Conservation (phyloP, 306 rosid genomes). For the Prunus mongolica region DNA sequence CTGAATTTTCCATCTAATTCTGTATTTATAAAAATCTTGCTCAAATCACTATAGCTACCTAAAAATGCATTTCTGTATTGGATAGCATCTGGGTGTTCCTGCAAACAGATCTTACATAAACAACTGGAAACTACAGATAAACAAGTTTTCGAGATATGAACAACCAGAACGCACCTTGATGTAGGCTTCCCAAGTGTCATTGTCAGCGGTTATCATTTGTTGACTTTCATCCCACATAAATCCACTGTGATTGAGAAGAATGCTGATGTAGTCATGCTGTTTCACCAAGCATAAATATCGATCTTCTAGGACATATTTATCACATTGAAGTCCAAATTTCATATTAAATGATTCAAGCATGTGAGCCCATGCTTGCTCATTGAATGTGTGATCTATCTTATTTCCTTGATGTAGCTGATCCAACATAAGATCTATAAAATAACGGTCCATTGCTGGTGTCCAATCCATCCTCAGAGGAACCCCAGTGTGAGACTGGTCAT, state of each 20-base stretch:
- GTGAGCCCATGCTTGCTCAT: slow-evolving; percentile 57
- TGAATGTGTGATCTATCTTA: slow-evolving; percentile 35
- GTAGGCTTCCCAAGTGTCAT: slow-evolving; percentile 59
- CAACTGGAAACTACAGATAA: neutral
- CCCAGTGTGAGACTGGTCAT: slow-evolving; percentile 10
- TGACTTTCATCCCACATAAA: slow-evolving; percentile 64
- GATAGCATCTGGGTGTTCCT: slow-evolving; percentile 59
- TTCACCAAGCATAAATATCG: slow-evolving; percentile 56
- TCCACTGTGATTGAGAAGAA: slow-evolving; percentile 45
- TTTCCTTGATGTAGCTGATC: slow-evolving; percentile 51
- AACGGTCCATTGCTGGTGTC: slow-evolving; percentile 47
- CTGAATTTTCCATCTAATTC: slow-evolving; percentile 27
- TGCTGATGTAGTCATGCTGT: slow-evolving; percentile 39
- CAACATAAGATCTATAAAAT: slow-evolving; percentile 54
- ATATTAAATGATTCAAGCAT: slow-evolving; percentile 39
- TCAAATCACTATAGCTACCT: slow-evolving; percentile 35
- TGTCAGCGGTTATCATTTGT: slow-evolving; percentile 47
- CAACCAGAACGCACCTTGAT: slow-evolving; percentile 42
- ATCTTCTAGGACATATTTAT: slow-evolving; percentile 43
- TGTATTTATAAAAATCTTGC: slow-evolving; percentile 47
- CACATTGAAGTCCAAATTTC: slow-evolving; percentile 43
- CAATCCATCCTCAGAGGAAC: slow-evolving; percentile 39
- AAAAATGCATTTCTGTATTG: slow-evolving; percentile 44
- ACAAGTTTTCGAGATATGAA: slow-evolving; percentile 6
- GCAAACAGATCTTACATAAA: slow-evolving; percentile 33